Conservation (phyloP, 371 early-diverging fungal genomes). For the Saksenaea oblongispora region DNA sequence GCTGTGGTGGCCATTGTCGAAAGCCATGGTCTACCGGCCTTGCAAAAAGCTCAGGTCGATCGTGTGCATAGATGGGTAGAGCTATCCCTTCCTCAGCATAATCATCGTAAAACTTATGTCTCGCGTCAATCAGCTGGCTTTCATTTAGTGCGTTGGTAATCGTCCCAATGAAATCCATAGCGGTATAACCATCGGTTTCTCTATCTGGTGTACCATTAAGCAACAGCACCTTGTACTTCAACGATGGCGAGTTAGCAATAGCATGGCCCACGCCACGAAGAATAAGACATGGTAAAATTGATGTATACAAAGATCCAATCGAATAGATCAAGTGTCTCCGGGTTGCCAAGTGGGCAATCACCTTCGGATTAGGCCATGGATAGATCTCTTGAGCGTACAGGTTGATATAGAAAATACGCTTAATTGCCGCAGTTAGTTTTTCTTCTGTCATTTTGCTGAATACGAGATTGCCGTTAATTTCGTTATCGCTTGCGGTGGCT, state of each 20-base stretch:
- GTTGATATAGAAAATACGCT: slow-evolving; percentile 70
- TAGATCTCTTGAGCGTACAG: slow-evolving; percentile 71
- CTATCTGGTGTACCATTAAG: slow-evolving; percentile 73
- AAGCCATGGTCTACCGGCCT: slow-evolving; percentile 35
- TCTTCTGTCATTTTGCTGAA: slow-evolving; percentile 53
- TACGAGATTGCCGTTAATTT: slow-evolving; percentile 43
- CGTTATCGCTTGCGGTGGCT: slow-evolving; percentile 20
- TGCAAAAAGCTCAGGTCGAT: slow-evolving; percentile 13
- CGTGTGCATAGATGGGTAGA: slow-evolving; percentile 7
- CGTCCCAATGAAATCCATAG: slow-evolving; percentile 70
- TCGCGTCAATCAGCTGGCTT: slow-evolving; percentile 47
- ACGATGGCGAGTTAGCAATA: slow-evolving; percentile 53
- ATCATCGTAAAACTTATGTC: slow-evolving; percentile 40
- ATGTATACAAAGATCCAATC: slow-evolving; percentile 75
- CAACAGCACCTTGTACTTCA: slow-evolving; percentile 64
- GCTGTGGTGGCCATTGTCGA: slow-evolving; percentile 34
- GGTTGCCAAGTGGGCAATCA: slow-evolving; percentile 48
- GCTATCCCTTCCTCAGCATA: slow-evolving; percentile 19
- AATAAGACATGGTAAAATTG: slow-evolving; percentile 72
- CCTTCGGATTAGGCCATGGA: slow-evolving; percentile 65
- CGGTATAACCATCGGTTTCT: slow-evolving; percentile 71
- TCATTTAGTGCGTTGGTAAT: slow-evolving; percentile 71
- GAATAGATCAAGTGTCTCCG: slow-evolving; percentile 65
- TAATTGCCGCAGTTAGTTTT: slow-evolving; percentile 56
- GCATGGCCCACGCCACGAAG: slow-evolving; percentile 67